A percentile compares a stretch with the other conserved stretches of the same genome.
These are phyloP conservation scores for Leishmania lainsoni DNA, from an alignment of 208 protist species.

Conservation along the genomic window DNA sequence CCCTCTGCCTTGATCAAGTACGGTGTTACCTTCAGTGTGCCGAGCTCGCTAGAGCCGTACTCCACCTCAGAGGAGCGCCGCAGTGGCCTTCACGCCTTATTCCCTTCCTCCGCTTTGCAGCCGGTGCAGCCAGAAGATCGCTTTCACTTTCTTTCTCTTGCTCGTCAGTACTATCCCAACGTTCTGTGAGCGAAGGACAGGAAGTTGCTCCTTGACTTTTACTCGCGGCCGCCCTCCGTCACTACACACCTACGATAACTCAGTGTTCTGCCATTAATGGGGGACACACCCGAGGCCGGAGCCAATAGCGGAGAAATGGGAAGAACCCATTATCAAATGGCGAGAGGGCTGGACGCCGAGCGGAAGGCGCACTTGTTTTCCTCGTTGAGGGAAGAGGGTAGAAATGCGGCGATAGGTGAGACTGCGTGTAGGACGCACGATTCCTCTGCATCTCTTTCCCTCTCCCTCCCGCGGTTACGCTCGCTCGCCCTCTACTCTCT, in stretches of 20 bases:
- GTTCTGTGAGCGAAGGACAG: slow-evolving; percentile 3
- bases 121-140: slow-evolving; percentile 18
- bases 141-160: slow-evolving; percentile 37
- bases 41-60: slow-evolving; percentile 41
- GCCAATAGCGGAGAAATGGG: neutral
- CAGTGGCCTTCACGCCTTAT: slow-evolving; percentile 42
- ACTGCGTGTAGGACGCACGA: neutral
- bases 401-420: neutral
- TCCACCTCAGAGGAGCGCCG: slow-evolving; percentile 38
- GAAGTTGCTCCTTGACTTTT: neutral
- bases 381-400: neutral
- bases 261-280: neutral
- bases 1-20: slow-evolving; percentile 50
- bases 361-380: neutral
- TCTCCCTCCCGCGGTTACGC: neutral
- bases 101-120: slow-evolving; percentile 29
- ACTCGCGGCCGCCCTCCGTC: neutral
- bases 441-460: neutral
- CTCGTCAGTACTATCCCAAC: slow-evolving; percentile 35
- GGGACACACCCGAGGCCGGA: neutral
- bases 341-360: neutral
- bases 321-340: neutral
- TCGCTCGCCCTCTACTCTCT: neutral
- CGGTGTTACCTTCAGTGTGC: slow-evolving; percentile 73
- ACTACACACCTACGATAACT: neutral